Base-by-base conservation (phyloP, 495 filamentous ascomycete species). In the Emericellopsis terricola region DNA sequence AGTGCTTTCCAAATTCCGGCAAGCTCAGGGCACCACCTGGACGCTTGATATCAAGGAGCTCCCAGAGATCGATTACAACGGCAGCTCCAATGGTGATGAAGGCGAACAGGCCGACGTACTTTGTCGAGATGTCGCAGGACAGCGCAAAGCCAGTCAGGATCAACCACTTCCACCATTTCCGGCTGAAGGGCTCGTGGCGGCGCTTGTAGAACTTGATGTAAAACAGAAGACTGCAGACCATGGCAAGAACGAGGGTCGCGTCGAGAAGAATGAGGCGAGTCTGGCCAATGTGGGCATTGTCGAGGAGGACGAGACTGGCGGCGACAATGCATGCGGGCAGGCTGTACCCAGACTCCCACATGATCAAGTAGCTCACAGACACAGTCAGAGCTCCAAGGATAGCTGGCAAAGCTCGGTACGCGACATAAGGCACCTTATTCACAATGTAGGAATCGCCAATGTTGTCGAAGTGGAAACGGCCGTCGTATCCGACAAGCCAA, bases 111-210 rank as follows among this genome's bases (percentile, higher is more conserved):
- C 89, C 89, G 39, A 97, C 89, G 44, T 96, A 96, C 58, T 97
- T 97, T 49, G 82, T 93, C 14, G 89, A 94, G 45, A 97, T 96
- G 49, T 94, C 91, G 54, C 89, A 94, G 48, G 84, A 94, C 47
- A 97, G 65, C 30, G 77, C 75, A 48, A 97, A 81, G 29, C 89
- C 89, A 11, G 89, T 97, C 45, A 96, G 57, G 33, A 97, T 72
- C 20, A 97, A 68, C 89, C 89, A 97, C 55, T 97, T 97, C 89
- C 89, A 97, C 89, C 89, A 97, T 52, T 96, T 96, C 32, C 84
- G 73, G 11, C 75, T 68, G 49, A 97, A 97, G 3, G 89, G 69
- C 36, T 78, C 67, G 46, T 94, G 84, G 33, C 89, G 72, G 40
- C 91, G 59, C 68, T 96, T 99, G 65, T 94, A 94, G 65, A 99